Conservation (phyloP, 257 asterid genomes). For the Przewalskia tangutica region DNA sequence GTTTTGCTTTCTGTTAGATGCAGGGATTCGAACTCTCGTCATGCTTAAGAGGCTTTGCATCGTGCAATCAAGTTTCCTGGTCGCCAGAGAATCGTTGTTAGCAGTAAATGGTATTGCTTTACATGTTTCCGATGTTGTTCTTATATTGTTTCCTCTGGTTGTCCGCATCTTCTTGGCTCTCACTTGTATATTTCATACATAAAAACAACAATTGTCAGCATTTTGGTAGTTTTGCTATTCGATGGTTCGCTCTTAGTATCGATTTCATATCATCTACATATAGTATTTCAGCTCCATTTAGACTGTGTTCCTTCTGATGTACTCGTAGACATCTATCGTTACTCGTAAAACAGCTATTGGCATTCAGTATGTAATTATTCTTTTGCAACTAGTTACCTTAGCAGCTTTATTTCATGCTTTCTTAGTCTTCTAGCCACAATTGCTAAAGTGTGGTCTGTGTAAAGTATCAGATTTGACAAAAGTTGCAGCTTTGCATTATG, state of each 20-base stretch:
- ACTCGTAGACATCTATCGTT: not conserved
- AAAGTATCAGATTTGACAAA: not conserved
- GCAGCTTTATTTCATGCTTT: not conserved
- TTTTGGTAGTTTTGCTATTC: not conserved
- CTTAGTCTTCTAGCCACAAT: not conserved
- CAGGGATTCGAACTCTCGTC: slow-evolving; percentile 23
- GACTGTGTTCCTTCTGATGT: not conserved
- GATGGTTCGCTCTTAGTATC: not conserved
- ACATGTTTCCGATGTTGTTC: not conserved
- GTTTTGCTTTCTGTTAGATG: slow-evolving; percentile 28
- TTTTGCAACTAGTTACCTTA: not conserved
- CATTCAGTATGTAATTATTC: not conserved
- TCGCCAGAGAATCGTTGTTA: slow-evolving; percentile 30
- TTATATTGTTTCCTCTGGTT: not conserved
- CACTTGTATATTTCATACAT: not conserved
- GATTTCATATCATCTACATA: not conserved
- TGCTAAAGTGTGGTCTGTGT: not conserved
- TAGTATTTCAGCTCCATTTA: not conserved
- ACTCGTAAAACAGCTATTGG: not conserved
- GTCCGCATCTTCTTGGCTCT: not conserved
- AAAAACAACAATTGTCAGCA: not conserved
- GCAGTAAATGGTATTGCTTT: slow-evolving; percentile 30
- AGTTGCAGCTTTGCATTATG: not conserved
- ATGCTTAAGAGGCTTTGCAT: slow-evolving; percentile 32
- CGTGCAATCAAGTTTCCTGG: slow-evolving; percentile 39